Base-by-base conservation (phyloP, 1,139 yeast species). In the Yamadazyma sp. region DNA sequence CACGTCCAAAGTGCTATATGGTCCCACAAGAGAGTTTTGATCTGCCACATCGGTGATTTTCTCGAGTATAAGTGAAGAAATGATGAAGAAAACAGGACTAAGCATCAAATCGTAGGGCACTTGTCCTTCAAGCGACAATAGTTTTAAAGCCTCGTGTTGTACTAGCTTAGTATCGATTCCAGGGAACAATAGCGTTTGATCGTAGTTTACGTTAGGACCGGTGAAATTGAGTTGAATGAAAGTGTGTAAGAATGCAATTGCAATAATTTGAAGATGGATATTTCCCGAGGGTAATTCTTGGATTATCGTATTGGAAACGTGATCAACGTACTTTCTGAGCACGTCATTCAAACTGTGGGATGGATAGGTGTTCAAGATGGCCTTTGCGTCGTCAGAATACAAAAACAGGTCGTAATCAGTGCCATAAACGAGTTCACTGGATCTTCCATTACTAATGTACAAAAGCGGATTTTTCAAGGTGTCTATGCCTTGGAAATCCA, bases 201-300 rank as follows among this genome's bases (percentile, higher is more conserved):
- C 53, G 27, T 66, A 53, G 1, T 70, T 68, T 0, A 80, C 55
- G 18, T 73, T 71, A 2, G 97, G 97, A 3, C 97, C 97, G 0
- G 96, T 87, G 56, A 74, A 86, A 56, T 90, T 90, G 38, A 76
- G 62, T 55, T 88, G 96, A 16, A 86, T 64, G 54, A 85, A 90
- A 1, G 77, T 57, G 53, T 88, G 89, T 27, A 88, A 64, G 4
- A 80, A 63, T 1, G 84, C 71, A 39, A 83, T 66, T 4, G 85
- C 86, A 29, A 67, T 37, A 1, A 70, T 35, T 29, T 68, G 76
- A 33, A 65, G 44, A 35, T 60, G 64, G 9, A 61, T 24, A 2
- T 52, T 51, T 11, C 58, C 28, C 3, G 37, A 37, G 3, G 54
- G 52, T 6, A 53, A 57, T 24, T 35, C 38, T 16, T 33, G 26